Evolutionary conservation across 768 basidiomycete genomes (phyloP).

Genomic region (Phaeotremella skinneri): DNA sequence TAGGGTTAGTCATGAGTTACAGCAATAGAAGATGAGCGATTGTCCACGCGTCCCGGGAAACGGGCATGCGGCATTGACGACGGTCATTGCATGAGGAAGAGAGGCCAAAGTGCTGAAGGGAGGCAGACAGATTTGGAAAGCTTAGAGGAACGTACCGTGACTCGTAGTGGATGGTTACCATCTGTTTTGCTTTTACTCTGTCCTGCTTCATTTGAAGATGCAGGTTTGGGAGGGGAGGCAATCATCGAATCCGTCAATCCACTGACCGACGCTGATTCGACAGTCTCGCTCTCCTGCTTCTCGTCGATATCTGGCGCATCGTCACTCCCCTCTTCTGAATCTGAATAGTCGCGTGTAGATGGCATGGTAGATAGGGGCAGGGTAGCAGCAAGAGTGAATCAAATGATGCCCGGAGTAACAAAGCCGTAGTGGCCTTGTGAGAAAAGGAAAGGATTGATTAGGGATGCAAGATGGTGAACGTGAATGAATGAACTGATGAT

Average conservation of each 20-base stretch:
- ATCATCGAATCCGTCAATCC: background rate
- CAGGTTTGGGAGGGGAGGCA: background rate
- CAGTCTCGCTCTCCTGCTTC: background rate
- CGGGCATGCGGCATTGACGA: too few species aligned
- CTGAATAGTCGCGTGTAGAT: conserved; percentile 31
- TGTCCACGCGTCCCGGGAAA: too few species aligned
- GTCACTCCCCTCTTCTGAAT: conserved; percentile 27
- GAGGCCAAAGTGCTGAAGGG: background rate
- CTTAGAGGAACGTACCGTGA: conserved; percentile 15
- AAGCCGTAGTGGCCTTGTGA: conserved; percentile 12
- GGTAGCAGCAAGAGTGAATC: background rate
- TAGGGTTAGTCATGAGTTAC: too few species aligned
- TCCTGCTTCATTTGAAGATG: conserved; percentile 1
- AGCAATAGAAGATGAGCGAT: too few species aligned
- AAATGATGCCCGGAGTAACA: too few species aligned
- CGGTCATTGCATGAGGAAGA: background rate
- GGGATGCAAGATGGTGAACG: too few species aligned
- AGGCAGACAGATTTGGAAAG: background rate
- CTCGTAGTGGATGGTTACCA: conserved; percentile 17
- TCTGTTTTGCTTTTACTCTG: conserved; percentile 4
- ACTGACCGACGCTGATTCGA: background rate
- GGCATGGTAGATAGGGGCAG: background rate
- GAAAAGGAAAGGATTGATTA: too few species aligned
- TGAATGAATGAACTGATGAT: too few species aligned
- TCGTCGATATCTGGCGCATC: conserved; percentile 3